Evolutionary conservation across 805 yeast species (phyloP).

Genomic region (Priceomyces carsonii): DNA sequence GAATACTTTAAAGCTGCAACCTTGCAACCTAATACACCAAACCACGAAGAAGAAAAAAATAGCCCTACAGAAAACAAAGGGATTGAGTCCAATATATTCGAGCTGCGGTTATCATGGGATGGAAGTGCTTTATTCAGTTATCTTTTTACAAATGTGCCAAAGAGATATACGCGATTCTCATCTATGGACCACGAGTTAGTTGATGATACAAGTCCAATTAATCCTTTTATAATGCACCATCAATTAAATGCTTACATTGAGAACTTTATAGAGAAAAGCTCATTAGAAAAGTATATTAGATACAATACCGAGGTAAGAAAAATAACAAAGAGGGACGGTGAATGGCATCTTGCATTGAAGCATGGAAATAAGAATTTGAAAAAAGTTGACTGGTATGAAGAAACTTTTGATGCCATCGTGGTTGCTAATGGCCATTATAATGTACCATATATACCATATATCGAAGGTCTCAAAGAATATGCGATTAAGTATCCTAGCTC

Average conservation of each 20-base stretch:
- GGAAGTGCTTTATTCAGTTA: conserved; percentile 37
- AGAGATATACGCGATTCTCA: conserved; percentile 38
- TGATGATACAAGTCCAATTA: conserved; percentile 22
- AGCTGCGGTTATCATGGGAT: conserved; percentile 24
- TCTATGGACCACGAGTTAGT: conserved; percentile 23
- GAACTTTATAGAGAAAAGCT: conserved; percentile 24
- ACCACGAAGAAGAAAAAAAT: conserved; percentile 9
- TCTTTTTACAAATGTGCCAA: conserved; percentile 43
- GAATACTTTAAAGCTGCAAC: conserved; percentile 32
- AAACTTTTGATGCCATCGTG: conserved; percentile 44
- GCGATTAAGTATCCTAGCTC: conserved; percentile 20
- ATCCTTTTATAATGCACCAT: conserved; percentile 38
- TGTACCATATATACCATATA: conserved; percentile 34
- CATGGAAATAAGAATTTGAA: conserved; percentile 8
- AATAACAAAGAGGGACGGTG: conserved; percentile 29
- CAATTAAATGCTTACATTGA: conserved; percentile 28
- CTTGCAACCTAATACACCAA: conserved; percentile 18
- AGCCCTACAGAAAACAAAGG: conserved; percentile 25
- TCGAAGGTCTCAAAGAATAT: conserved; percentile 34
- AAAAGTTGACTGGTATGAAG: conserved; percentile 41
- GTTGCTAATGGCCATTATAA: conserved; percentile 42
- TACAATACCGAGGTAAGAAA: conserved; percentile 41
- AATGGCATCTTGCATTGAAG: conserved; percentile 39
- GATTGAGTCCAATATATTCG: too few relatives aligned
- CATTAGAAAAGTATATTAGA: conserved; percentile 32